phyloP scores from a whole-genome alignment of 2,329 filamentous ascomycete genomes.

The Colletotrichum simmondsii region DNA sequence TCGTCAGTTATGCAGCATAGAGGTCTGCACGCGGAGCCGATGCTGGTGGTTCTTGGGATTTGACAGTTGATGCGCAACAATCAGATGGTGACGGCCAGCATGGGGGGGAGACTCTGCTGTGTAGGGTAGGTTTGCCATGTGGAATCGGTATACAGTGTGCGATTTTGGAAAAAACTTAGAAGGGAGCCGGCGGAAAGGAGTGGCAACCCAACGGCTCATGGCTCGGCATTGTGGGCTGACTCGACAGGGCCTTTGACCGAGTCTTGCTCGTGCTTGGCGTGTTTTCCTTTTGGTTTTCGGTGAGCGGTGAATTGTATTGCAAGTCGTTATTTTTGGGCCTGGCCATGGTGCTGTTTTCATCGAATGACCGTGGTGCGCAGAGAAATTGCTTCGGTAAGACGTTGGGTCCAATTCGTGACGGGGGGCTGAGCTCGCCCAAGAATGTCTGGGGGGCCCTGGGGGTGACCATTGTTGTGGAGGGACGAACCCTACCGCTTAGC shows the following conservation, averaged over 20 bases:
- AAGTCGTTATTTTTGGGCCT: background rate
- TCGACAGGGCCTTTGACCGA: background rate
- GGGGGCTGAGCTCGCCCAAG: background rate
- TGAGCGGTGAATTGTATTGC: slow-evolving; percentile 5
- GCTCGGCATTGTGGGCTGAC: slow-evolving; percentile 12
- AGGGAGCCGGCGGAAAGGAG: slow-evolving; percentile 4
- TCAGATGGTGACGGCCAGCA: slow-evolving; percentile 7
- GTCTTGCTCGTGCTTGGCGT: background rate
- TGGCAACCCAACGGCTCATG: slow-evolving; percentile 17
- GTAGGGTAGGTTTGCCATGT: background rate
- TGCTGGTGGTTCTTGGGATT: background rate
- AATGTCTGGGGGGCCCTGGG: background rate
- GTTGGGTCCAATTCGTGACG: background rate
- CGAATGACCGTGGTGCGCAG: slow-evolving; percentile 19
- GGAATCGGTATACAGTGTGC: slow-evolving; percentile 21
- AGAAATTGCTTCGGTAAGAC: slow-evolving; percentile 18
- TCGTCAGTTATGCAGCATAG: slow-evolving; percentile 1
- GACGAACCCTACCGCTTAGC: background rate
- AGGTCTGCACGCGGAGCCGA: background rate
- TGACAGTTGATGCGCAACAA: slow-evolving; percentile 13
- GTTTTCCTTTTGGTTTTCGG: background rate
- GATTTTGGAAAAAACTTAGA: background rate
- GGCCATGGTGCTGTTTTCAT: background rate
- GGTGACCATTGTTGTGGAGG: background rate
- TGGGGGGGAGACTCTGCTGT: background rate